phyloP scores from a whole-genome alignment of 495 filamentous ascomycete species.

The Xylaria telfairii region DNA sequence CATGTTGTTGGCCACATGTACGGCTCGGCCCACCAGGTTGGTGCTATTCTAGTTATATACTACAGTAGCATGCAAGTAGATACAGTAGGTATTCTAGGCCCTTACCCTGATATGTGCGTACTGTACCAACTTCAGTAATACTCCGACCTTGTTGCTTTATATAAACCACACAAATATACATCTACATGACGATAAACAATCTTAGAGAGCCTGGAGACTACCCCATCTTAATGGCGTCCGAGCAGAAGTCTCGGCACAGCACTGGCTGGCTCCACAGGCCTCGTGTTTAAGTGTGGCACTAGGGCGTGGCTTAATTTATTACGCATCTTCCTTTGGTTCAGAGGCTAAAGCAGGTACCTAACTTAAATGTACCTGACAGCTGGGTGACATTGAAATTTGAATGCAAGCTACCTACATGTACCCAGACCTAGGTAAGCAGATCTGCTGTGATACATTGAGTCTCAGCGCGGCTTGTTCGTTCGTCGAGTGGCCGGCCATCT shows the following conservation, averaged over 20 bases:
- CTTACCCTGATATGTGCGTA: background rate
- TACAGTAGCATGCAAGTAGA: too few relatives aligned
- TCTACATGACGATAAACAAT: background rate
- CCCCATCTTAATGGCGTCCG: background rate
- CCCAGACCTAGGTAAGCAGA: background rate
- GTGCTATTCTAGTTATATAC: background rate
- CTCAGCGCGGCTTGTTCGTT: background rate
- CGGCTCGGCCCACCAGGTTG: background rate
- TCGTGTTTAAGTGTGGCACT: slow-evolving; percentile 17
- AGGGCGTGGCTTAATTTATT: slow-evolving; percentile 2
- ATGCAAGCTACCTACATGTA: background rate
- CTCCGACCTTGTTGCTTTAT: background rate
- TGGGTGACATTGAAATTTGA: background rate
- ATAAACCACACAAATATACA: background rate
- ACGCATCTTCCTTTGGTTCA: background rate
- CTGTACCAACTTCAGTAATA: background rate
- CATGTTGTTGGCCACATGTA: background rate
- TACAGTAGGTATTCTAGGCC: background rate
- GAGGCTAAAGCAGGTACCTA: slow-evolving; percentile 1
- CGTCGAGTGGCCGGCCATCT: background rate
- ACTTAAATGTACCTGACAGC: slow-evolving; percentile 7
- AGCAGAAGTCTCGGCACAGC: background rate
- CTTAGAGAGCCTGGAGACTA: background rate
- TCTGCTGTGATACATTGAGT: slow-evolving; percentile 2
- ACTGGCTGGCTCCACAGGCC: background rate